Percentiles rank a stretch among this genome's conserved stretches.
phyloP scores from a whole-genome alignment of 805 yeast genomes.

The Kluyveromyces starmeri region DNA sequence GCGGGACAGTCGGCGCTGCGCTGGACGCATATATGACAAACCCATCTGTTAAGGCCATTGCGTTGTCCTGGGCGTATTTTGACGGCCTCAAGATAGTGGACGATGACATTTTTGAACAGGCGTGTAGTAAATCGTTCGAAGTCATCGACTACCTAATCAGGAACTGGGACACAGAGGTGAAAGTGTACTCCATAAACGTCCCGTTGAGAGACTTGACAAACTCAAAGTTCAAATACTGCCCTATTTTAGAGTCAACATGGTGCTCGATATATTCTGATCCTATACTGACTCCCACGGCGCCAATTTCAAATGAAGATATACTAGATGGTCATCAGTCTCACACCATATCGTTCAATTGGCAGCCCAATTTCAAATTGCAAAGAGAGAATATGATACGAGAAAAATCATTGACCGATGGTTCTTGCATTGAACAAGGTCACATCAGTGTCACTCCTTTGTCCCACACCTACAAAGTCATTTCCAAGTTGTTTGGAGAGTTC shows the following conservation, averaged over 20 bases:
- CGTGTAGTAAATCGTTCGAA: slow-evolving; percentile 58
- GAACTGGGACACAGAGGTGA: slow-evolving; percentile 52
- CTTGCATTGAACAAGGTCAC: slow-evolving; percentile 54
- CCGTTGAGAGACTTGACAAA: slow-evolving; percentile 44
- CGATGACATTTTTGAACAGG: slow-evolving; percentile 44
- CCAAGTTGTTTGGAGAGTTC: slow-evolving; percentile 16
- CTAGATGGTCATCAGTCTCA: slow-evolving; percentile 39
- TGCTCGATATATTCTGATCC: slow-evolving; percentile 43
- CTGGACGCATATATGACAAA: slow-evolving; percentile 79
- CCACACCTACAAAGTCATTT: slow-evolving; percentile 50
- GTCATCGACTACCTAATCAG: slow-evolving; percentile 49
- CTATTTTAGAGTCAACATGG: slow-evolving; percentile 81
- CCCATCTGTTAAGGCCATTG: slow-evolving; percentile 51
- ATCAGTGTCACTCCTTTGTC: slow-evolving; percentile 63
- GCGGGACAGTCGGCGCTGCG: slow-evolving; percentile 96
- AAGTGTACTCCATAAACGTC: slow-evolving; percentile 74
- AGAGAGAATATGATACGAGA: slow-evolving; percentile 45
- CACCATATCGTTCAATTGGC: slow-evolving; percentile 60
- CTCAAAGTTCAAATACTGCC: slow-evolving; percentile 63
- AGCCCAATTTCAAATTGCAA: slow-evolving; percentile 60
- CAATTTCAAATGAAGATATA: slow-evolving; percentile 32
- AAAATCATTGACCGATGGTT: slow-evolving; percentile 53
- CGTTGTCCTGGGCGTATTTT: slow-evolving; percentile 78
- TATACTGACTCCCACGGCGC: slow-evolving; percentile 8
- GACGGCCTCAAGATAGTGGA: slow-evolving; percentile 40